Conservation (phyloP, 176 grass and related monocot genomes). For the Carex scoparia region DNA sequence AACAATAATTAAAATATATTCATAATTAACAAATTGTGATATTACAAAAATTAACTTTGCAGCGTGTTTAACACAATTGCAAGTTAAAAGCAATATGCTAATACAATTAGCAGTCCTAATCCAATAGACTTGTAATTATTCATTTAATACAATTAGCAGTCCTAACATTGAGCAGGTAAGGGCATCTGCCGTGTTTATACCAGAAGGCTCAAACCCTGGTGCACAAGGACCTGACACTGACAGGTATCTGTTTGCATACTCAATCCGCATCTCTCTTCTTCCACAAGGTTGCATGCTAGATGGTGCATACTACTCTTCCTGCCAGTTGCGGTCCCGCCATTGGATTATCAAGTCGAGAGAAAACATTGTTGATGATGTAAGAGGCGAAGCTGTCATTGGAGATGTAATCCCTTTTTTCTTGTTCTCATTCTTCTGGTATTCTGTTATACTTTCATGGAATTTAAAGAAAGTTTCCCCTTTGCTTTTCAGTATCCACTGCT, state of each 20-base stretch:
- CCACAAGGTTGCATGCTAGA: conserved; percentile 78
- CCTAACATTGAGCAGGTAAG: conserved; percentile 42
- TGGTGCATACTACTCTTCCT: conserved; percentile 60
- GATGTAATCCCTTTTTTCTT: conserved; percentile 35
- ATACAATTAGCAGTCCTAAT: not conserved
- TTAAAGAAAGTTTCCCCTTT: not conserved
- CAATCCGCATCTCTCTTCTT: conserved; percentile 71
- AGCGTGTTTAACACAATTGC: not conserved
- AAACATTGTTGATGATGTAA: conserved; percentile 37
- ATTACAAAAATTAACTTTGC: not conserved
- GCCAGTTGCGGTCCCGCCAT: conserved; percentile 71
- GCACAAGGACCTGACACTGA: not conserved
- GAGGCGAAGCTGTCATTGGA: conserved; percentile 80
- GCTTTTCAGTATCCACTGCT: conserved; percentile 68
- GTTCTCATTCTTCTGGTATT: not conserved
- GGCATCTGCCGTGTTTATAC: conserved; percentile 75
- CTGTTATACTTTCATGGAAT: not conserved
- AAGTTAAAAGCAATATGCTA: not conserved
- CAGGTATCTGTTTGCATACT: conserved; percentile 51
- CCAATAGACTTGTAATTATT: not conserved
- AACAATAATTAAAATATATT: not conserved
- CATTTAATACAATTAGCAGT: not conserved
- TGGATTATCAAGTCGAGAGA: conserved; percentile 60
- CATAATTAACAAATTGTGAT: not conserved
- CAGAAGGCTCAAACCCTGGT: conserved; percentile 36